Percentiles rank a stretch among this genome's conserved stretches.
Evolutionary conservation across 805 yeast species (phyloP).

Genomic region (Jamesozyma hellenica): DNA sequence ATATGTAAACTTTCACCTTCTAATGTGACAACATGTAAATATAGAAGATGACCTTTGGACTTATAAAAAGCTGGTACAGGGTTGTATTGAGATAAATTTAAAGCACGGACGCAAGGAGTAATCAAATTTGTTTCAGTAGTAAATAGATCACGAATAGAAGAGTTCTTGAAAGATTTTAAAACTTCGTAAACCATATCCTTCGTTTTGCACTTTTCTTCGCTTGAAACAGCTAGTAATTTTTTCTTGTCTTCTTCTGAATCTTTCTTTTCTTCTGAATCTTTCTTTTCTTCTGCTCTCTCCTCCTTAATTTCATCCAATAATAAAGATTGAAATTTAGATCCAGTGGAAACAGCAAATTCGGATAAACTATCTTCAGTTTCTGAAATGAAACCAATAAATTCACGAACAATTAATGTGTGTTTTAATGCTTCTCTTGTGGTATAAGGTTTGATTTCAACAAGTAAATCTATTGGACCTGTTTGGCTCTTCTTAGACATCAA

Average conservation of each 20-base stretch:
- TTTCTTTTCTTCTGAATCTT: conserved; percentile 6
- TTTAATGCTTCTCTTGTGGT: conserved; percentile 24
- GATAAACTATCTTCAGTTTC: conserved; percentile 27
- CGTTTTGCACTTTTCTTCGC: conserved; percentile 23
- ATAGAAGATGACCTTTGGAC: conserved; percentile 69
- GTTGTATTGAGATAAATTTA: conserved; percentile 72
- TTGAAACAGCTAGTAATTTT: conserved; percentile 20
- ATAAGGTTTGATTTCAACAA: conserved; percentile 21
- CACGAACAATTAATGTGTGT: conserved; percentile 26
- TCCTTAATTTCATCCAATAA: conserved; percentile 17
- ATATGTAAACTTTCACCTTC: conserved; percentile 74
- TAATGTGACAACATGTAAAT: conserved; percentile 62
- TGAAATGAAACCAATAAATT: conserved; percentile 26
- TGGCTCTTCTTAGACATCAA: conserved; percentile 12
- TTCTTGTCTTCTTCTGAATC: conserved; percentile 12
- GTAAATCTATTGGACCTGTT: conserved; percentile 9
- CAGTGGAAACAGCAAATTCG: conserved; percentile 27
- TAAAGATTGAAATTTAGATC: conserved; percentile 22
- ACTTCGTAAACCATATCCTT: conserved; percentile 17
- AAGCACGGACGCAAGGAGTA: conserved; percentile 40
- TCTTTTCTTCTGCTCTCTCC: conserved; percentile 6
- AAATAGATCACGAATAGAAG: conserved; percentile 12
- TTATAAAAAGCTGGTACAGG: conserved; percentile 64
- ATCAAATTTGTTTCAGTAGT: conserved; percentile 17
- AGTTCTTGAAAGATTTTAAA: conserved; percentile 12